Conservation (phyloP, 2,329 filamentous ascomycete genomes). For the Pyrenochaeta sp. region DNA sequence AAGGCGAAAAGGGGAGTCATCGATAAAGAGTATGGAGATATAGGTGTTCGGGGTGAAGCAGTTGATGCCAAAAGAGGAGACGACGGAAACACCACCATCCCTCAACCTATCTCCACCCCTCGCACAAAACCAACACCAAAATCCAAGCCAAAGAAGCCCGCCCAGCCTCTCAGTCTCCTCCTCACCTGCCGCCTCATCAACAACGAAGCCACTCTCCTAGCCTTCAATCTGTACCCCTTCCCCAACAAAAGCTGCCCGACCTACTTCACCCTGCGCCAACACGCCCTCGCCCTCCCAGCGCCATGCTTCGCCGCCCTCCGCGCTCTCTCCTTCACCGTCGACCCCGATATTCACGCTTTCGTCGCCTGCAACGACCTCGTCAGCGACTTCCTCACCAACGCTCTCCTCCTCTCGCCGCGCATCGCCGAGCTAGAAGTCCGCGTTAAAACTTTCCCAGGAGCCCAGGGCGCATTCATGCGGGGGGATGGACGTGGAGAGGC, state of each 20-base stretch:
- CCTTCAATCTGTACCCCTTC: conserved; percentile 19
- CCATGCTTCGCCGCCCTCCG: not conserved
- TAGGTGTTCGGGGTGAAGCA: not conserved
- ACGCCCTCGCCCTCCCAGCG: not conserved
- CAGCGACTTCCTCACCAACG: not conserved
- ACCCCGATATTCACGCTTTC: not conserved
- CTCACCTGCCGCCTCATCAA: conserved; percentile 15
- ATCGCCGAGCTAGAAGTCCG: not conserved
- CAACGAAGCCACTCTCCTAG: conserved; percentile 18
- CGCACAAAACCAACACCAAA: not conserved
- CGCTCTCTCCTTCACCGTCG: not conserved
- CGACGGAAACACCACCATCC: not conserved
- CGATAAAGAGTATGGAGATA: not conserved
- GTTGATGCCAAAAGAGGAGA: not conserved
- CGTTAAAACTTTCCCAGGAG: not conserved
- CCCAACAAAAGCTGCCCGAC: not conserved
- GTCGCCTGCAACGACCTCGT: not conserved
- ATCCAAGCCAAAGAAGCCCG: not conserved
- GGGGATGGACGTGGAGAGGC: not conserved
- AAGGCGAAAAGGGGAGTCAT: not conserved
- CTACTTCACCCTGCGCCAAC: conserved; percentile 8
- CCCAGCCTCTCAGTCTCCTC: conserved; percentile 16
- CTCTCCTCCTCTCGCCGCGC: not conserved
- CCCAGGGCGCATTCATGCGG: not conserved
- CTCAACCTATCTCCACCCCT: too few species aligned